phyloP scores from a whole-genome alignment of 2,329 filamentous ascomycete genomes.

The Microdochium trichocladiopsis region DNA sequence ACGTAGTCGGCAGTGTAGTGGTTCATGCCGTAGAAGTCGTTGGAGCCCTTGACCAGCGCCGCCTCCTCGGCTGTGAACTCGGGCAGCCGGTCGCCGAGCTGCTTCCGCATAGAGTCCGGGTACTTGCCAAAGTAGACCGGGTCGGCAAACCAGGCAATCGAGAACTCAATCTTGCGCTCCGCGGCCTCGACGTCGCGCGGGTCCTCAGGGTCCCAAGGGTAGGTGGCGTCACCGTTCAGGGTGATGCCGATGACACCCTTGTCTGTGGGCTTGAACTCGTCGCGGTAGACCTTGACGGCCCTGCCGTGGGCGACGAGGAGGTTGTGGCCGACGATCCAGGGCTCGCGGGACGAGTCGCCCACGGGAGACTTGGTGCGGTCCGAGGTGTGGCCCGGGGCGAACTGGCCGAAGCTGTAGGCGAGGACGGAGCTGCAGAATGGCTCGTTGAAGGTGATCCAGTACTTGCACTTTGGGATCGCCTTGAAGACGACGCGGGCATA shows the following conservation, averaged over 20 bases:
- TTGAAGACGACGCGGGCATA: slow-evolving; percentile 74
- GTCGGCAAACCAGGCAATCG: slow-evolving; percentile 84
- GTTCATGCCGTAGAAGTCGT: slow-evolving; percentile 94
- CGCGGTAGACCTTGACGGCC: slow-evolving; percentile 75
- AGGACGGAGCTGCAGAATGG: slow-evolving; percentile 80
- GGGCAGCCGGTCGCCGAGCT: slow-evolving; percentile 73
- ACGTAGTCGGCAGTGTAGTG: slow-evolving; percentile 89
- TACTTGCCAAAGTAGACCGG: slow-evolving; percentile 81
- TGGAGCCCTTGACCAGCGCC: slow-evolving; percentile 72
- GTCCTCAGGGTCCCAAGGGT: slow-evolving; percentile 76
- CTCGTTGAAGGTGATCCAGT: slow-evolving; percentile 91
- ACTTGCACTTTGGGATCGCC: slow-evolving; percentile 68
- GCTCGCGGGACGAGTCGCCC: slow-evolving; percentile 70
- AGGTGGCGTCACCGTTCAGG: slow-evolving; percentile 76
- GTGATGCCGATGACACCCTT: slow-evolving; percentile 82
- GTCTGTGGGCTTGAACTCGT: slow-evolving; percentile 69
- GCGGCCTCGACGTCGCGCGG: slow-evolving; percentile 68
- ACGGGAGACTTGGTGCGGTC: slow-evolving; percentile 63
- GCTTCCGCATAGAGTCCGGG: slow-evolving; percentile 74
- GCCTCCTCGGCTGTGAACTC: slow-evolving; percentile 66
- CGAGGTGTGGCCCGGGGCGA: slow-evolving; percentile 77
- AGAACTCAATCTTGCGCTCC: slow-evolving; percentile 78
- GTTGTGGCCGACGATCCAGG: slow-evolving; percentile 78
- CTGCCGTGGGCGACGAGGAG: slow-evolving; percentile 72
- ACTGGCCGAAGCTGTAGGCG: slow-evolving; percentile 70